Conservation (phyloP, 2,329 filamentous ascomycete species). For the Botrytis porri region DNA sequence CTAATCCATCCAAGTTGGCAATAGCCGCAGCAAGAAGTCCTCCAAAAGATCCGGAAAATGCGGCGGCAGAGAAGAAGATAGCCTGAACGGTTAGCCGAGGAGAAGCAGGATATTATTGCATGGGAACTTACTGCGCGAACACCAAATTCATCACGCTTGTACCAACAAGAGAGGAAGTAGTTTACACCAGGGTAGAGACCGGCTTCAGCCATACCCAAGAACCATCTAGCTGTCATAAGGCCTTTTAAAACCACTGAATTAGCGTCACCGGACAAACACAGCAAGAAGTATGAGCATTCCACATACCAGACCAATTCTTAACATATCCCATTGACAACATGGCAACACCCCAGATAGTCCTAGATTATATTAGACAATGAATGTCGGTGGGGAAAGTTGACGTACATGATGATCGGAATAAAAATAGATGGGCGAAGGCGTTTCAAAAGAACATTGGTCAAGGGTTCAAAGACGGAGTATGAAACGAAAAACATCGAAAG, state of each 20-base stretch:
- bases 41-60: conserved; percentile 50
- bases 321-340: conserved; percentile 54
- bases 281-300: background rate
- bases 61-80: conserved; percentile 56
- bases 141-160: conserved; percentile 62
- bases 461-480: conserved; percentile 76
- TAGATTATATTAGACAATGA: conserved; percentile 31
- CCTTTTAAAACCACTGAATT: background rate
- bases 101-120: conserved; percentile 42
- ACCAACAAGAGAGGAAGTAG: conserved; percentile 79
- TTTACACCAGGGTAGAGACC: conserved; percentile 77
- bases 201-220: conserved; percentile 70
- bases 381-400: conserved; percentile 31
- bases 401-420: conserved; percentile 75
- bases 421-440: conserved; percentile 72
- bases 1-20: conserved; percentile 44
- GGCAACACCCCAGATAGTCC: conserved; percentile 61
- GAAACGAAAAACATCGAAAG: conserved; percentile 85
- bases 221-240: conserved; percentile 43
- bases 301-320: conserved; percentile 31
- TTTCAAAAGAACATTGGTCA: conserved; percentile 71
- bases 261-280: background rate
- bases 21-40: conserved; percentile 46
- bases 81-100: conserved; percentile 53
- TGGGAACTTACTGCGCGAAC: conserved; percentile 45